These are phyloP conservation scores for Entophlyctis luteolus DNA, from an alignment of 192 early-diverging fungal species.

Conservation along the genomic window DNA sequence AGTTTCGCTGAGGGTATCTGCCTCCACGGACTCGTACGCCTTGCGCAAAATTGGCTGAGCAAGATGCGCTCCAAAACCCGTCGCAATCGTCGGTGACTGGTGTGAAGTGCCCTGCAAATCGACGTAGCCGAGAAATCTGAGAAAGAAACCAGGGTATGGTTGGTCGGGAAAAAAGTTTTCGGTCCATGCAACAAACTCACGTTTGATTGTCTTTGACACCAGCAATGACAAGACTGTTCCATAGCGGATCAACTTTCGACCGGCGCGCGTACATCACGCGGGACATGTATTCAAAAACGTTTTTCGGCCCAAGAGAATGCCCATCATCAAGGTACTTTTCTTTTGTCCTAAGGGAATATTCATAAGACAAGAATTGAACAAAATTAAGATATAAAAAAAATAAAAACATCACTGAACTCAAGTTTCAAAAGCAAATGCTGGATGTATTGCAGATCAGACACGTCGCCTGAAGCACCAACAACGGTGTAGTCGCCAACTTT, in stretches of 20 bases:
- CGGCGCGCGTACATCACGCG: slow-evolving; percentile 89
- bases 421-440: slow-evolving; percentile 63
- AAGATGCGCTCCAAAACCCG: slow-evolving; percentile 87
- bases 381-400: not conserved
- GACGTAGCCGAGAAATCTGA: slow-evolving; percentile 83
- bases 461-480: slow-evolving; percentile 87
- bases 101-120: slow-evolving; percentile 94
- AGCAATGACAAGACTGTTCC: slow-evolving; percentile 91
- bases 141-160: not conserved
- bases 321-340: slow-evolving; percentile 89
- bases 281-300: slow-evolving; percentile 88
- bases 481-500: slow-evolving; percentile 79
- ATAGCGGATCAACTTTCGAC: slow-evolving; percentile 86
- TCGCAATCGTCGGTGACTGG: slow-evolving; percentile 82
- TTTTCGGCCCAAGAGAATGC: slow-evolving; percentile 73
- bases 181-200: slow-evolving; percentile 36
- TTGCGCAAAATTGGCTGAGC: slow-evolving; percentile 91
- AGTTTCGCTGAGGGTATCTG: slow-evolving; percentile 82
- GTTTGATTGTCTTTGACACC: slow-evolving; percentile 73
- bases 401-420: slow-evolving; percentile 12
- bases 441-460: slow-evolving; percentile 91
- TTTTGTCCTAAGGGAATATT: slow-evolving; percentile 56
- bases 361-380: not conserved
- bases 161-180: too few relatives aligned
- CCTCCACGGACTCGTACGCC: slow-evolving; percentile 66